phyloP scores from a whole-genome alignment of 306 rosid species.

The Inga oerstediana region DNA sequence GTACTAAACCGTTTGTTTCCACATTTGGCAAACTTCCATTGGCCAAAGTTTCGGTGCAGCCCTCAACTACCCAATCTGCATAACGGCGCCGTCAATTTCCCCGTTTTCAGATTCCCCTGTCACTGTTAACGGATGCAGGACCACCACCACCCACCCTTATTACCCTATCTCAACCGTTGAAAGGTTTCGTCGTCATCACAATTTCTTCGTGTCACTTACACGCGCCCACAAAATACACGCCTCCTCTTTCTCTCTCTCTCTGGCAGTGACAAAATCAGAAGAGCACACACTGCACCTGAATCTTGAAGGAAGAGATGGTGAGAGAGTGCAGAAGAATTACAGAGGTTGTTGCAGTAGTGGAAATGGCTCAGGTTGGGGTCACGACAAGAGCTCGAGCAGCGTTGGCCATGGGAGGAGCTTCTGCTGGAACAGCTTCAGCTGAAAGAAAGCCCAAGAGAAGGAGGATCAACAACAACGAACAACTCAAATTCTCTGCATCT shows the following conservation, averaged over 20 bases:
- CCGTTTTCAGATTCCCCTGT: constrained; percentile 42
- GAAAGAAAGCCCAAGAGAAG: constrained; percentile 39
- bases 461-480: constrained; percentile 32
- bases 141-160: constrained; percentile 37
- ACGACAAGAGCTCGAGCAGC: constrained; percentile 50
- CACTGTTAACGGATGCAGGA: constrained; percentile 49
- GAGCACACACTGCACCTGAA: not conserved
- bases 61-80: constrained; percentile 9
- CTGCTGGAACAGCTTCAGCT: constrained; percentile 27
- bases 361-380: constrained; percentile 49
- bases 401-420: constrained; percentile 30
- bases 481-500: constrained; percentile 39
- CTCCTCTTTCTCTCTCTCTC: not conserved
- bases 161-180: constrained; percentile 46
- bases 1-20: constrained; percentile 10
- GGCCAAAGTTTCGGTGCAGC: constrained; percentile 34
- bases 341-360: constrained; percentile 45
- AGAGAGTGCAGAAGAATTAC: constrained; percentile 37
- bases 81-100: constrained; percentile 27
- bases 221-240: not conserved
- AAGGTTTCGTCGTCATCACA: constrained; percentile 31
- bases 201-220: constrained; percentile 36
- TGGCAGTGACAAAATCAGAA: constrained; percentile 21
- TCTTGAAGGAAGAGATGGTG: constrained; percentile 29
- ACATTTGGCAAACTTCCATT: constrained; percentile 40